Percentiles rank a stretch among this genome's conserved stretches.
phyloP scores from a whole-genome alignment of 345 rosid genomes.

The Ailanthus altissimus region DNA sequence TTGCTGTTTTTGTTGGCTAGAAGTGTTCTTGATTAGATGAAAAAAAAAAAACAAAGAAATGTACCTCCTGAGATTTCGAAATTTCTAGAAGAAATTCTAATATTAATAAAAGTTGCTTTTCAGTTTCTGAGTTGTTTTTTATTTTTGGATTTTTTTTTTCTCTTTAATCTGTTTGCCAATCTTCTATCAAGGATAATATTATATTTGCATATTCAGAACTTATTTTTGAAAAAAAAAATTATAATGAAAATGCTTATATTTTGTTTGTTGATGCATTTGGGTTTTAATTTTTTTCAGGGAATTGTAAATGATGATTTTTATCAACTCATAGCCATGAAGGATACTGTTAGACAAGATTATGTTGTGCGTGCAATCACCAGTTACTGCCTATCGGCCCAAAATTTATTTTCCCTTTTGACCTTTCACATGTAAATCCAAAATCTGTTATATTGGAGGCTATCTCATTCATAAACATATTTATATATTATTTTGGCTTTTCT shows the following conservation, averaged over 20 bases:
- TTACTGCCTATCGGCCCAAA: conserved; percentile 15
- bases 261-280: conserved; percentile 7
- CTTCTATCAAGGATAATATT: too few relatives aligned
- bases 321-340: conserved; percentile 20
- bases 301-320: conserved; percentile 10
- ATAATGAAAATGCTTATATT: too few relatives aligned
- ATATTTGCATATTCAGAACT: too few relatives aligned
- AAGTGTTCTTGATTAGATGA: too few relatives aligned
- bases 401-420: conserved; percentile 15
- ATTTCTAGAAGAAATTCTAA: too few relatives aligned
- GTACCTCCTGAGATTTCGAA: too few relatives aligned
- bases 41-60: too few relatives aligned
- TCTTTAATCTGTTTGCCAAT: too few relatives aligned
- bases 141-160: too few relatives aligned
- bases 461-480: not conserved
- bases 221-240: too few relatives aligned
- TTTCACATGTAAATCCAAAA: conserved; percentile 14
- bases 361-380: conserved; percentile 18
- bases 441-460: not conserved
- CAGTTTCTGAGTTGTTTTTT: not conserved
- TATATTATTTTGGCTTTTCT: not conserved
- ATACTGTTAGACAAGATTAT: conserved; percentile 18
- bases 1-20: too few relatives aligned
- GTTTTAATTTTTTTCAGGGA: conserved; percentile 16
- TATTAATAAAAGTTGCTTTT: too few relatives aligned